Evolutionary conservation across 2,329 filamentous ascomycete species (phyloP).

Genomic region (Fusarium fracticaudum): DNA sequence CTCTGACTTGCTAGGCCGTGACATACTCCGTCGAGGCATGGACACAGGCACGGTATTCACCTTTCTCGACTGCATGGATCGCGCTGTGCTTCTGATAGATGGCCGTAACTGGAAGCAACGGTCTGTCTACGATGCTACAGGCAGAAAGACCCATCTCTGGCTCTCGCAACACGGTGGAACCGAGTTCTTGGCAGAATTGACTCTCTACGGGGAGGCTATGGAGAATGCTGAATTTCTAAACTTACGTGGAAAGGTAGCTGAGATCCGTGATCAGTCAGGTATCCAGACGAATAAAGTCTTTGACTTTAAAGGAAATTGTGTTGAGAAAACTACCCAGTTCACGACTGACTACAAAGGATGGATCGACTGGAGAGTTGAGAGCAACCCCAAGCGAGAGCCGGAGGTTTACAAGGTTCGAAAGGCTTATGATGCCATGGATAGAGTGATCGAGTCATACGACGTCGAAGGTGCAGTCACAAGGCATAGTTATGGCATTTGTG

Average conservation of each 20-base stretch:
- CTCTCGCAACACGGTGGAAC: not conserved
- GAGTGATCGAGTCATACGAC: not conserved
- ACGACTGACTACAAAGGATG: accelerated
- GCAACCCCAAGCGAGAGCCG: no score
- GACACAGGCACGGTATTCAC: not conserved
- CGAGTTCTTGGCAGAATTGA: not conserved
- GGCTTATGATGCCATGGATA: not conserved
- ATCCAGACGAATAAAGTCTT: accelerated
- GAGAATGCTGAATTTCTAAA: accelerated
- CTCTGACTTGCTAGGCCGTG: not conserved
- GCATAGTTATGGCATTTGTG: not conserved
- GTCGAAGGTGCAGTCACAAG: not conserved
- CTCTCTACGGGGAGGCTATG: accelerated
- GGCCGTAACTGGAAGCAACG: not conserved
- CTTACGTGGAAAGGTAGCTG: not conserved
- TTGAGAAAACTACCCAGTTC: not conserved
- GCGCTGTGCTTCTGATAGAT: not conserved
- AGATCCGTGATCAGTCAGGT: not conserved
- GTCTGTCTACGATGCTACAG: not conserved
- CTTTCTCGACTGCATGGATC: not conserved
- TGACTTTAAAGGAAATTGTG: not conserved
- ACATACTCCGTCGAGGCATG: not conserved
- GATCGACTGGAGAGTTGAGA: not conserved
- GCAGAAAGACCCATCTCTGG: not conserved
- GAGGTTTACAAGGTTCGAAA: no score